Percentiles rank a stretch among this genome's conserved stretches.
phyloP scores from a whole-genome alignment of 352 stramenopile species.

The Phytophthora palmivora region DNA sequence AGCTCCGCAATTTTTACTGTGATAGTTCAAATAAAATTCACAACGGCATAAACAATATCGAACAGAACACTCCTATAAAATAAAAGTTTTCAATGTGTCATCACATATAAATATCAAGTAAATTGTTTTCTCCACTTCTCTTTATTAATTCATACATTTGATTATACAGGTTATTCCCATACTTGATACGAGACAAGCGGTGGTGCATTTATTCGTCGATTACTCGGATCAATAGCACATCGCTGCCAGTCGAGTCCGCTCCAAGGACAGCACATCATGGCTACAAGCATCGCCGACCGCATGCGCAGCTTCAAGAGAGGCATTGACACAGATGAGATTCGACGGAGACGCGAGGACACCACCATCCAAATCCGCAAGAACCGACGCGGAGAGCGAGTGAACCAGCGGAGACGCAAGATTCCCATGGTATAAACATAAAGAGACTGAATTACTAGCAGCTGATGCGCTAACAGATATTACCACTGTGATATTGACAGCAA shows the following conservation, averaged over 20 bases:
- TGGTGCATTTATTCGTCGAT: constrained; percentile 2
- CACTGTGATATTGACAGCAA: constrained; percentile 7
- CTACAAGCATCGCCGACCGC: constrained; percentile 57
- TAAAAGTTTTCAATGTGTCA: constrained; percentile 1
- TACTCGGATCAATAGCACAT: constrained; percentile 7
- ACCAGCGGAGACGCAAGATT: constrained; percentile 84
- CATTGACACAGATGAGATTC: constrained; percentile 81
- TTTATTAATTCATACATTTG: constrained; percentile 1
- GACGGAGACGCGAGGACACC: constrained; percentile 80
- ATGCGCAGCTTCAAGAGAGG: constrained; percentile 91
- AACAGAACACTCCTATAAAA: not conserved
- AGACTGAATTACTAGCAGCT: not conserved
- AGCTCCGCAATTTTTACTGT: too few relatives aligned
- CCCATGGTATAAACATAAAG: constrained; percentile 27
- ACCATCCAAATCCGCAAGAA: constrained; percentile 90
- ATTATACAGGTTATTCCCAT: not conserved
- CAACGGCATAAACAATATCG: not conserved
- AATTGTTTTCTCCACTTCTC: not conserved
- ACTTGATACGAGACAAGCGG: constrained; percentile 10
- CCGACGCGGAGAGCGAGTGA: constrained; percentile 85
- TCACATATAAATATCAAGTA: not conserved
- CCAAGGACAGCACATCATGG: constrained; percentile 17
- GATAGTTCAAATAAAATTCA: too few relatives aligned
- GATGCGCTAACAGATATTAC: not conserved
- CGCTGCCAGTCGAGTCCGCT: constrained; percentile 1